Percentiles rank a stretch among this genome's conserved stretches.
These are phyloP conservation scores for Nannochloropsis granulata DNA, from an alignment of 108 stramenopile genomes.

Conservation along the genomic window DNA sequence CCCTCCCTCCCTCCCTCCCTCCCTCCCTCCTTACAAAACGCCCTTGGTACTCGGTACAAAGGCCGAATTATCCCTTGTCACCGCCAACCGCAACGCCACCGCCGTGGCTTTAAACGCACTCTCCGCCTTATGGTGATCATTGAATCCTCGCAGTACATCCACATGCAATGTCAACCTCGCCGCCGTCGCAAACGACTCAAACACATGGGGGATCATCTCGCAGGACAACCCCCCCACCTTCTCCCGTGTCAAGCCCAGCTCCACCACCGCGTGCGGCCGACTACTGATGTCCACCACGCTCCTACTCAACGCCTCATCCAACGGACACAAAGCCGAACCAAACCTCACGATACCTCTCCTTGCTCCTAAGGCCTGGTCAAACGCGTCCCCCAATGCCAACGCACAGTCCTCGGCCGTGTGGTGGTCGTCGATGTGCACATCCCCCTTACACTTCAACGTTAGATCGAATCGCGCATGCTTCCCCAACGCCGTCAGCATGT, in stretches of 20 bases:
- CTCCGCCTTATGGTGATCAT: conserved; percentile 48
- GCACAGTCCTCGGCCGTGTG: conserved; percentile 88
- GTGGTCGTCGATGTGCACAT: conserved; percentile 88
- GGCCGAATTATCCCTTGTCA: conserved; percentile 25
- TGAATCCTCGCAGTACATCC: conserved; percentile 41
- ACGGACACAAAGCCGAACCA: conserved; percentile 35
- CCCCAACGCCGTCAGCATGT: conserved; percentile 51
- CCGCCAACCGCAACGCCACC: conserved; percentile 35
- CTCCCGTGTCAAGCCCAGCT: conserved; percentile 28
- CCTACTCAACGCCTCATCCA: conserved; percentile 44
- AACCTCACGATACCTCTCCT: conserved; percentile 37
- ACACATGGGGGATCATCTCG: conserved; percentile 80
- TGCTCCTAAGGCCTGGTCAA: conserved; percentile 40
- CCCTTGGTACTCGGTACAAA: conserved; percentile 43
- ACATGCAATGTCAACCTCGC: conserved; percentile 74
- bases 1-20: neutral
- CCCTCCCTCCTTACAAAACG: conserved; percentile 11
- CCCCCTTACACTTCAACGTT: conserved; percentile 55
- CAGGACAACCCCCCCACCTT: conserved; percentile 49
- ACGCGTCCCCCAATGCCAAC: conserved; percentile 72
- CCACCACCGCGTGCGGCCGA: conserved; percentile 36
- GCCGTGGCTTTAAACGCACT: conserved; percentile 43
- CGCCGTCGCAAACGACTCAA: conserved; percentile 73
- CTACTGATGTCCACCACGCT: conserved; percentile 42
- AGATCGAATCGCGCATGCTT: conserved; percentile 52